phyloP scores from a whole-genome alignment of 2,329 filamentous ascomycete species.

The Rhynchosporium agropyri region DNA sequence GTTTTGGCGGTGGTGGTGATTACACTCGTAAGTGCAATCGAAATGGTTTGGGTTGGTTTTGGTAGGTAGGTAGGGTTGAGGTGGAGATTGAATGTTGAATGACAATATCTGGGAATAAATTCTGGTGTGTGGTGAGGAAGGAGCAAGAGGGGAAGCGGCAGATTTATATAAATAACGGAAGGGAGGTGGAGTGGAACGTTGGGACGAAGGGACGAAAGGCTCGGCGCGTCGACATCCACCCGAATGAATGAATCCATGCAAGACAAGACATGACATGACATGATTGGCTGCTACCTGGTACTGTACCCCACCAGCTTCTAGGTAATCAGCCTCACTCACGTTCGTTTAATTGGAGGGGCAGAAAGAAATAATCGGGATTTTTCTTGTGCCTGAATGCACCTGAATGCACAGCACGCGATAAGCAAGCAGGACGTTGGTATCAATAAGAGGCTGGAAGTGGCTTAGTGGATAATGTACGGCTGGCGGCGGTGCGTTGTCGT shows the following conservation, averaged over 20 bases:
- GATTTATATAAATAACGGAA: not conserved
- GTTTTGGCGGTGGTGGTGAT: constrained; percentile 73
- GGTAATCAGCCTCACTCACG: not conserved
- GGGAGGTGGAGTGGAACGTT: constrained; percentile 1
- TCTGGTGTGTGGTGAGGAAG: constrained; percentile 10
- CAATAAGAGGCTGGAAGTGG: not conserved
- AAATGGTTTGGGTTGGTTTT: constrained; percentile 7
- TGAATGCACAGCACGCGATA: not conserved
- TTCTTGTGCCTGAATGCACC: constrained; percentile 21
- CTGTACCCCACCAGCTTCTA: constrained; percentile 10
- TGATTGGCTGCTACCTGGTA: not conserved
- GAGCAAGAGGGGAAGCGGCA: not conserved
- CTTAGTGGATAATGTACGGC: constrained; percentile 5
- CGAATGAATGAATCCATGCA: not conserved
- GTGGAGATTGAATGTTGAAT: not conserved
- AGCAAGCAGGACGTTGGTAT: no score
- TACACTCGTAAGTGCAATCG: constrained; percentile 42
- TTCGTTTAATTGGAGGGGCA: constrained; percentile 8
- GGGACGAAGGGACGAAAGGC: constrained; percentile 8
- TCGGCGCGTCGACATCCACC: not conserved
- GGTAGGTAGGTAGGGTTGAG: not conserved
- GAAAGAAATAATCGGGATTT: not conserved
- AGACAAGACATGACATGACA: no score
- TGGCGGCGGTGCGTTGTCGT: constrained; percentile 5
- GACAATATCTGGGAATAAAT: not conserved